Conservation (phyloP, 805 yeast genomes). For the Lipomyces chichibuensis region DNA sequence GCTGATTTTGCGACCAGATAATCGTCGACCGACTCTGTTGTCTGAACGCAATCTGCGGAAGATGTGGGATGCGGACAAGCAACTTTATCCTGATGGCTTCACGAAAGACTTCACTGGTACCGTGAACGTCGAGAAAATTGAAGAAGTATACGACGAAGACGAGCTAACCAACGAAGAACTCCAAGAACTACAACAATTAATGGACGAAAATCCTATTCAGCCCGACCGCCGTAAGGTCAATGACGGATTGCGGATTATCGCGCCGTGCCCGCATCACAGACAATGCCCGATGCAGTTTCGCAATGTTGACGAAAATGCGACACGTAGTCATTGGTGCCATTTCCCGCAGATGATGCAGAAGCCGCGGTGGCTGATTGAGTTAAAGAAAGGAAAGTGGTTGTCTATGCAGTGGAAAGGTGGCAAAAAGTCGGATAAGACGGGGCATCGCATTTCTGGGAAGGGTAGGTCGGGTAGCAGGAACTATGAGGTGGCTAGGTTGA, state of each 20-base stretch:
- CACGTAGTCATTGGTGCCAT: constrained; percentile 68
- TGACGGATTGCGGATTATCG: constrained; percentile 64
- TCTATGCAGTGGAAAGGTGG: constrained; percentile 72
- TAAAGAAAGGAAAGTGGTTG: constrained; percentile 77
- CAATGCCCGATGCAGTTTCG: constrained; percentile 83
- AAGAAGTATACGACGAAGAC: constrained; percentile 1
- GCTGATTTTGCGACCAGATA: constrained; percentile 73
- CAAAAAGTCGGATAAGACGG: constrained; percentile 56
- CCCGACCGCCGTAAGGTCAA: constrained; percentile 42
- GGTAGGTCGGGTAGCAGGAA: constrained; percentile 73
- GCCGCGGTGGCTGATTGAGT: constrained; percentile 78
- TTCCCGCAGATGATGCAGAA: constrained; percentile 71
- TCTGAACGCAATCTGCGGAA: constrained; percentile 5
- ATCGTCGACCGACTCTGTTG: not conserved
- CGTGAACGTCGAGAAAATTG: constrained; percentile 3
- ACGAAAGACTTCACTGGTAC: constrained; percentile 5
- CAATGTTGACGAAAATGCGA: constrained; percentile 63
- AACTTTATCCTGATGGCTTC: constrained; percentile 1
- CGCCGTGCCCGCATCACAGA: constrained; percentile 90
- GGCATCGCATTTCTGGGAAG: constrained; percentile 53
- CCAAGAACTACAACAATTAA: constrained; percentile 5
- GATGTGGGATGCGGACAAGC: not conserved
- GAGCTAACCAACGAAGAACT: constrained; percentile 20
- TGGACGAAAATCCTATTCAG: not conserved
- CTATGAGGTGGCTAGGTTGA: constrained; percentile 65